These are phyloP conservation scores for Macrolepiota dolichaula DNA, from an alignment of 768 basidiomycete species.

Conservation along the genomic window DNA sequence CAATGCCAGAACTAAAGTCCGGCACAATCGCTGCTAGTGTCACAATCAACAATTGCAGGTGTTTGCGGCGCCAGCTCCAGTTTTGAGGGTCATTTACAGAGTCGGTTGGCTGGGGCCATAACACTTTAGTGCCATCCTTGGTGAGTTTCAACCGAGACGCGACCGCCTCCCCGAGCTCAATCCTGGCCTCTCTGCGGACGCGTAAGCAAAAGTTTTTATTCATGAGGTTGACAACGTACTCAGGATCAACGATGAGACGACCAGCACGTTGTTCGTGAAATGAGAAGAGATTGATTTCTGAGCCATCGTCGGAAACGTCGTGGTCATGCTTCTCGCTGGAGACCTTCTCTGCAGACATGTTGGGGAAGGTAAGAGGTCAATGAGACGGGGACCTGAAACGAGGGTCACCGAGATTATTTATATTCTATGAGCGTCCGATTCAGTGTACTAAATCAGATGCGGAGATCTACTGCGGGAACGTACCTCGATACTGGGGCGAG, in stretches of 20 bases:
- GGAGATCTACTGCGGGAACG: background rate
- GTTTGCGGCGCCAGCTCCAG: slow-evolving; percentile 53
- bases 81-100: slow-evolving; percentile 65
- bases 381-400: background rate
- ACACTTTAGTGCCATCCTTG: slow-evolving; percentile 51
- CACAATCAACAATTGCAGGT: slow-evolving; percentile 54
- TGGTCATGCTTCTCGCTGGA: slow-evolving; percentile 17
- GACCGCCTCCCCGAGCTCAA: slow-evolving; percentile 56
- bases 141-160: slow-evolving; percentile 57
- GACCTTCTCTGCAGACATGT: slow-evolving; percentile 24
- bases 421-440: background rate
- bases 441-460: background rate
- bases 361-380: slow-evolving; percentile 6
- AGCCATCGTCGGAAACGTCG: slow-evolving; percentile 13
- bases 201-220: background rate
- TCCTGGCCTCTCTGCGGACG: slow-evolving; percentile 48
- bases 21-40: slow-evolving; percentile 65
- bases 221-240: slow-evolving; percentile 34
- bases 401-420: background rate
- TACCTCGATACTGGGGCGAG: background rate
- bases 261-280: slow-evolving; percentile 58
- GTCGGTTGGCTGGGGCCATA: slow-evolving; percentile 70
- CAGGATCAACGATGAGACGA: slow-evolving; percentile 58
- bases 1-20: slow-evolving; percentile 66
- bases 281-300: slow-evolving; percentile 29